Evolutionary conservation across 2,329 filamentous ascomycete species (phyloP), one percentile per base, ranked within the genome.

Genomic region (Ophiostoma fasciatum): DNA sequence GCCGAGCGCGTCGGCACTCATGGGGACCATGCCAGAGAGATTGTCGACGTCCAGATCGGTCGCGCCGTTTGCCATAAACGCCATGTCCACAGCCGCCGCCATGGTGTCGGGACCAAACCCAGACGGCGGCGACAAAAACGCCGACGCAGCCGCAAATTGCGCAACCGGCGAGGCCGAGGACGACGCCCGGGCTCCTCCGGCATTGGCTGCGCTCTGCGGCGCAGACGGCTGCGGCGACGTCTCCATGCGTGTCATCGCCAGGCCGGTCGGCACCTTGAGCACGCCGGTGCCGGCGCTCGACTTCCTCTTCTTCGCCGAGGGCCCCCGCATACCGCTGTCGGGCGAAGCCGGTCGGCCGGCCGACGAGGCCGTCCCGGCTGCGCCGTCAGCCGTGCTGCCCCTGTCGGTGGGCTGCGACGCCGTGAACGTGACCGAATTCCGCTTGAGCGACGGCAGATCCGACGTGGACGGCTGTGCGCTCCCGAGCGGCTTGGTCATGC

Each of bases 231-330:
- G 68, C 4, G 41, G 36, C 12, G 56, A 61, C 2, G 72, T 76
- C 46, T 90, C 81, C 25, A 90, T 63, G 37, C 74, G 74, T 2
- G 85, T 93, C 85, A 94, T 93, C 7, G 78, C 71, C 46, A 93
- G 58, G 13, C 72, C 76, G 14, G 70, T 74, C 1, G 83, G 81
- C 12, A 92, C 61, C 53, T 82, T 82, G 23, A 63, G 57, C 13
- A 72, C 70, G 28, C 68, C 40, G 1, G 27, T 68, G 52, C 68
- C 40, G 1, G 27, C 68, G 52, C 78, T 85, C 6, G 78, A 75
- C 55, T 93, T 94, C 43, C 85, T 71, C 59, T 85, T 85, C 63
- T 92, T 94, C 29, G 73, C 68, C 23, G 66, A 65, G 2, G 80
- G 80, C 1, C 74, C 79, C 22, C 66, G 59, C 35, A 74, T 66